Evolutionary conservation across 371 early-diverging fungal genomes (phyloP), one percentile per base, ranked within the genome.

Genomic region (Rhizopus microsporus): DNA sequence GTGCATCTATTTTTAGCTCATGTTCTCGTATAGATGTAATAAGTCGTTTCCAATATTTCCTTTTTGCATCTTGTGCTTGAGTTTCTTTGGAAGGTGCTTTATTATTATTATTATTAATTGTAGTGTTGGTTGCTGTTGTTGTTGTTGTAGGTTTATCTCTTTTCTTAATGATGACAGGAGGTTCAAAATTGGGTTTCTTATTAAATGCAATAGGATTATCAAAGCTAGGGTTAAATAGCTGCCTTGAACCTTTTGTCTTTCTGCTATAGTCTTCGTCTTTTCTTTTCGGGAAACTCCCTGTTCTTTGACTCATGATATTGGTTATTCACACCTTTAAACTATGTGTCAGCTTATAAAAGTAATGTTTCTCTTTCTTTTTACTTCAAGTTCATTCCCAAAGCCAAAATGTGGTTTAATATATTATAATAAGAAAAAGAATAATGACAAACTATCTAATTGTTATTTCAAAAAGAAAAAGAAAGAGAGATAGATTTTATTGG

Each of bases 121-220:
- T 32, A 16, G 31, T 13, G 4, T 47, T 17, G 8, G 15, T 31
- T 54, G 63, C 0, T 47, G 34, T 38, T 38, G 42, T 30, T 59
- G 46, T 38, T 55, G 43, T 35, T 54, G 49, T 49, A 58, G 67
- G 17, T 35, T 40, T 46, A 46, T 58, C 47, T 51, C 15, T 32
- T 46, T 40, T 34, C 35, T 44, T n/a, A 43, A 7, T 42, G 51
- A 15, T 17, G 13, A 17, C 7, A 23, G 35, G 31, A 23, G 16
- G 34, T 30, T 46, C 35, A 23, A 2, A 23, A n/a, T 30, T 45
- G 46, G 44, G 15, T 44, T 56, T 29, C 15, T 58, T 65, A 34
- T 75, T 73, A 37, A 77, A 77, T 6, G 59, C 63, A 6, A 77
- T 66, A 12, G 78, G 78, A 34, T 77, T 60, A 23, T 77, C 72